Conservation (phyloP, 2,329 filamentous ascomycete species). For the Apiospora pterosperma region DNA sequence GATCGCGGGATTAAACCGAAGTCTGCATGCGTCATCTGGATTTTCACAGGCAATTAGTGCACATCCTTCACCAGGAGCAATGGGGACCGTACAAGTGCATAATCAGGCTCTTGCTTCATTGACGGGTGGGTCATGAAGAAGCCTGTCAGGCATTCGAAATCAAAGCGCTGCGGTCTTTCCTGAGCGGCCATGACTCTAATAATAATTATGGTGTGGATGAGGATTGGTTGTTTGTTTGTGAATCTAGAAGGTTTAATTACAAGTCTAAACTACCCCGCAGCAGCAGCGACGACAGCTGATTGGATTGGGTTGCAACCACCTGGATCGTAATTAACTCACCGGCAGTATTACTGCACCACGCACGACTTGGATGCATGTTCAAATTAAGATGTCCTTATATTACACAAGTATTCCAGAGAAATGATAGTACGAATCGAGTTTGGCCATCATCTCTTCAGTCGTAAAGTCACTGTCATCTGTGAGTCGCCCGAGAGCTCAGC, state of each 20-base stretch:
- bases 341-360: too few species aligned
- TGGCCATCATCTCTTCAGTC: not conserved
- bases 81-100: not conserved
- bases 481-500: not conserved
- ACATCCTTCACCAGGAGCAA: not conserved
- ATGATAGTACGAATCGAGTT: too few species aligned
- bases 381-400: too few species aligned
- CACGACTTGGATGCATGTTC: too few species aligned
- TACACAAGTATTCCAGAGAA: too few species aligned
- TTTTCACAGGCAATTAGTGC: not conserved
- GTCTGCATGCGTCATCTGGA: not conserved
- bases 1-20: not conserved
- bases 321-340: too few species aligned
- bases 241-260: not conserved
- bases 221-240: not conserved
- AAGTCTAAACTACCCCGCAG: too few species aligned
- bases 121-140: constrained; percentile 3
- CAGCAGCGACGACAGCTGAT: too few species aligned
- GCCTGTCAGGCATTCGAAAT: not conserved
- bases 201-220: not conserved
- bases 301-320: too few species aligned
- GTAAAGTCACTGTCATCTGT: not conserved
- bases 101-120: not conserved
- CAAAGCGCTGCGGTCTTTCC: not conserved
- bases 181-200: not conserved